These are phyloP conservation scores for Chlorella sp. DNA, from an alignment of 139 green algal species.

Conservation along the genomic window DNA sequence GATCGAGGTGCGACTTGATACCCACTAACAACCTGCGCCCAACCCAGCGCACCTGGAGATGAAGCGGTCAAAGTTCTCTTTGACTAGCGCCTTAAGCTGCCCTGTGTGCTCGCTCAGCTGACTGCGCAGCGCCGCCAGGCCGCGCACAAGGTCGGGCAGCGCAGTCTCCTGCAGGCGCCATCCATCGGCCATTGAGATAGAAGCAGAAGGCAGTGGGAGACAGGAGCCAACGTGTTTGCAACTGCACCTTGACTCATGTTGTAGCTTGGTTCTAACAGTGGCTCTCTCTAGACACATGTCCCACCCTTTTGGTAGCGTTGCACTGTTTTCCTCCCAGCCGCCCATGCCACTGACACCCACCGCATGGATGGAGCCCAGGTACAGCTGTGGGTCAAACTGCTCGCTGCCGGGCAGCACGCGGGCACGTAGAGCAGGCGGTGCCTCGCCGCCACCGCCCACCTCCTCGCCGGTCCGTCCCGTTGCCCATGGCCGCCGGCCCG, in stretches of 20 bases:
- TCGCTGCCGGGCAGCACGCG: conserved; percentile 61
- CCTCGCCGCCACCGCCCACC: neutral
- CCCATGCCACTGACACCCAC: conserved; percentile 16
- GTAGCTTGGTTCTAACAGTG: too few species aligned
- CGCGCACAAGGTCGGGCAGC: conserved; percentile 66
- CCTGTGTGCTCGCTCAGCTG: conserved; percentile 79
- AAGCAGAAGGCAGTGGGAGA: neutral
- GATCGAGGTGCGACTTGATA: too few species aligned
- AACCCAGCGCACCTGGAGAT: conserved; percentile 53
- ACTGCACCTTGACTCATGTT: too few species aligned
- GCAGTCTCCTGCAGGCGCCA: conserved; percentile 62
- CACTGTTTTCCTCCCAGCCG: too few species aligned
- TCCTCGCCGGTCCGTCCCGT: neutral
- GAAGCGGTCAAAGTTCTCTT: conserved; percentile 94
- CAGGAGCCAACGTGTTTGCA: too few species aligned
- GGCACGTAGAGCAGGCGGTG: conserved; percentile 20
- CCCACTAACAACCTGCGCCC: too few species aligned
- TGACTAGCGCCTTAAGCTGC: conserved; percentile 85
- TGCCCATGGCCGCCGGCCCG: neutral
- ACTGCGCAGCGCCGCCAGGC: conserved; percentile 59
- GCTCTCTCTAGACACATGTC: too few species aligned
- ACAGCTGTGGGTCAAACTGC: conserved; percentile 63
- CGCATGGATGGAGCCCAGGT: conserved; percentile 62
- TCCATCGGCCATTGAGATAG: too few species aligned
- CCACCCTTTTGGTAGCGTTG: too few species aligned